Base-by-base conservation (phyloP, 192 early-diverging fungal species). In the Helicostylum pulchrum region DNA sequence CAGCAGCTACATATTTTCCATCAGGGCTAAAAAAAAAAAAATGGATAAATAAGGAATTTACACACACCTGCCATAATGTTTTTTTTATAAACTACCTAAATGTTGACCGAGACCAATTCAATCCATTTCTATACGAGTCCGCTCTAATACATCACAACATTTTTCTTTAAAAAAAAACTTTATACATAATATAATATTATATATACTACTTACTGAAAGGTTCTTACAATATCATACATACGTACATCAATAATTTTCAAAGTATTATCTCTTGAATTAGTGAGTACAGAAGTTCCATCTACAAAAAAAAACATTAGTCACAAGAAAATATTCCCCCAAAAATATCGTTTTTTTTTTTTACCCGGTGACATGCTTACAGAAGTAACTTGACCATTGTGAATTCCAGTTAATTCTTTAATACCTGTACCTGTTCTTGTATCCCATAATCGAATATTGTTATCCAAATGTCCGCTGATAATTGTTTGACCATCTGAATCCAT, bases 201-300 rank as follows among this genome's bases (percentile, higher is more conserved):
- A 39, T 39, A 39, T 39, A 39, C 9, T 39, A 70, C 77, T 70
- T 77, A 83, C 82, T 83, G 70, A 30, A 87, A 79, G n/a, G 88
- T 85, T 14, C 77, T 77, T 0, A 90, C 65, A 5, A 87, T 80
- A 45, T 90, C 89, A 66, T 88, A 94, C 26, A 87, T 94, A 6
- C 85, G 50, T 8, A 90, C 62, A 70, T 96, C 94, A 51, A 99
- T 75, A 9, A 96, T 73, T 67, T 91, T 85, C 9, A 99, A 78
- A 34, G 90, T 93, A 76, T 96, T 94, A 72, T 99, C 96, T 49
- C 92, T 81, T 26, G 92, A 95, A 72, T 94, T 99, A 14, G 94
- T 99, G 78, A 99, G 74, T 1, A 99, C 66, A 63, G 86, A 80
- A 7, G 76, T 82, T 34, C 86, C 73, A 73, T 88, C 91, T 87